Base-by-base conservation (phyloP, 805 yeast species). In the Peterozyma xylosa region DNA sequence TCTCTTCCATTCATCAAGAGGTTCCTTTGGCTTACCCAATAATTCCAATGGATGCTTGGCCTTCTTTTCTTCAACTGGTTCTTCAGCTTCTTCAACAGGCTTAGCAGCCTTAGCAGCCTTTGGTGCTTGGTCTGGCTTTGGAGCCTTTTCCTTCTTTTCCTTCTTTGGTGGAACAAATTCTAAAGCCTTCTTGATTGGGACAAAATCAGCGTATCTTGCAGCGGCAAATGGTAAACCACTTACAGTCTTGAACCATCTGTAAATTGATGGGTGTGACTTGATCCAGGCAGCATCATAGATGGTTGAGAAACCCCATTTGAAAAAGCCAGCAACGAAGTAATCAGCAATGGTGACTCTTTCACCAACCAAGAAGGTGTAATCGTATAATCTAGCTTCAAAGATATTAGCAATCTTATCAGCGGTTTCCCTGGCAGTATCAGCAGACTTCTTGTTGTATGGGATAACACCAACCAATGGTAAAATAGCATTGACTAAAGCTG, bases 1-100 rank as follows among this genome's bases (percentile, higher is more conserved):
- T 74, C 96, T 85, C 81, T 93, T 93, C 95, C 96, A 90, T 69
- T 87, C 93, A 63, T 91, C 97, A 51, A 91, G 59, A 49, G 78
- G 69, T 56, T 81, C 71, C 55, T 74, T 71, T 50, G 82, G 59
- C 63, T 78, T 83, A 58, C 93, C 95, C 52, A 91, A 79, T 48
- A 74, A 71, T 66, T 80, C 95, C 65, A 90, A 79, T 62, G 98
- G 97, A 73, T 91, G 98, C 69, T 84, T 85, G 54, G 89, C 77
- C 73, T 86, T 86, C 74, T 84, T 84, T 57, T 71, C 76, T 60
- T 71, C 76, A 51, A 70, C 73, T 42, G 76, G 69, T 43, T 55
- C 67, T 9, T 49, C 72, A 33, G 54, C 63, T 30, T 53, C 58
- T 59, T 63, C 68, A 14, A 62, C 68, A 29, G 66, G 64, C 54